Conservation (phyloP, 176 grass and related monocot species). For the Carex cristatella region DNA sequence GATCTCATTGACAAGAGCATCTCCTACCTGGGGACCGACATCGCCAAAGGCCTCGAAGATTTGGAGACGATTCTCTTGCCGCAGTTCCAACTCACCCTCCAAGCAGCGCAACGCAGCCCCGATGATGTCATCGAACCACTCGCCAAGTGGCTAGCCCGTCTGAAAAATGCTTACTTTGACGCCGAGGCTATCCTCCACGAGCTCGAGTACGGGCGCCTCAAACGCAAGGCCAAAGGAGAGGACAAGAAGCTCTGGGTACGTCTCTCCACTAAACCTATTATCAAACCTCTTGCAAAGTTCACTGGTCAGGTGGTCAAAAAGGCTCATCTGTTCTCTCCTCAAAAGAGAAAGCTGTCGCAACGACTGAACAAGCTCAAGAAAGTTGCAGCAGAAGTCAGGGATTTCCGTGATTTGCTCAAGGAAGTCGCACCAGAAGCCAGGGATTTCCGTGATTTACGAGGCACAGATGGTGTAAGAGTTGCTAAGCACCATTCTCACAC, state of each 20-base stretch:
- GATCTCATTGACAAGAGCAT: no score
- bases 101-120: no score
- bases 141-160: not conserved
- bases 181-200: not conserved
- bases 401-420: not conserved
- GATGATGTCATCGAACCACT: no score
- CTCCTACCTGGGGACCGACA: no score
- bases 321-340: not conserved
- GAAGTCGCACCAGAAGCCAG: not conserved
- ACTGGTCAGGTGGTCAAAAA: no score
- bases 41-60: no score
- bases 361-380: not conserved
- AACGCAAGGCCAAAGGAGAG: not conserved
- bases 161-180: conserved; percentile 13
- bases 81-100: no score
- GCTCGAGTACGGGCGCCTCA: not conserved
- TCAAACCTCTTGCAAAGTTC: no score
- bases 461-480: not conserved
- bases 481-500: not conserved
- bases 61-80: no score
- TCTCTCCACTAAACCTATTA: no score
- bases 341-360: not conserved
- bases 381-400: not conserved
- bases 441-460: not conserved
- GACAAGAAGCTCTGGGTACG: no score